phyloP scores from a whole-genome alignment of 2,329 filamentous ascomycete genomes.

The Cercospora nicotianae region DNA sequence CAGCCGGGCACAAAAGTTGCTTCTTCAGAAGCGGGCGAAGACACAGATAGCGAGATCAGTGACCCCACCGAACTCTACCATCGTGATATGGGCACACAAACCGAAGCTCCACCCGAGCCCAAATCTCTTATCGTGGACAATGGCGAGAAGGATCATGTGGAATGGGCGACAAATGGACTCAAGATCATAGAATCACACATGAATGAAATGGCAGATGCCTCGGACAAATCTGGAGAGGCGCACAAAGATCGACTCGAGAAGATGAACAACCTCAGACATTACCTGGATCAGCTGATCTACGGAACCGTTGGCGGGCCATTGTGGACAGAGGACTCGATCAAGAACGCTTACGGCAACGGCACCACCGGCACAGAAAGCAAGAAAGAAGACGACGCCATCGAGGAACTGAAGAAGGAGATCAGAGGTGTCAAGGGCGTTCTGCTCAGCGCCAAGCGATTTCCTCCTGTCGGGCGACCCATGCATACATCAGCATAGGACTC shows the following conservation, averaged over 20 bases:
- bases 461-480: conserved; percentile 21
- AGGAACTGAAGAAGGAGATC: conserved; percentile 71
- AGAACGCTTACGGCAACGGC: conserved; percentile 7
- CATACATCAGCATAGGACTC: conserved; percentile 12
- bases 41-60: conserved; percentile 52
- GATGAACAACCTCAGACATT: conserved; percentile 59
- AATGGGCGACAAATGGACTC: conserved; percentile 38
- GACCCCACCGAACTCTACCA: conserved; percentile 79
- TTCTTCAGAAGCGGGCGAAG: conserved; percentile 44
- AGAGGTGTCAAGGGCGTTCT: conserved; percentile 76
- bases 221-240: conserved; percentile 55
- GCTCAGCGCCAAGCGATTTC: conserved; percentile 71
- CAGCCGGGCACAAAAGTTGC: conserved; percentile 27
- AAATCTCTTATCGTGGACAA: conserved; percentile 34
- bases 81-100: conserved; percentile 77
- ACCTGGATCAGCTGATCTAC: conserved; percentile 63
- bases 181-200: conserved; percentile 55
- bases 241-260: conserved; percentile 53
- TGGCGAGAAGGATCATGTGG: conserved; percentile 27
- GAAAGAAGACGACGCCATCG: conserved; percentile 67
- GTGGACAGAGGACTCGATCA: conserved; percentile 36
- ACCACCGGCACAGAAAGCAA: conserved; percentile 35
- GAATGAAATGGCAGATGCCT: conserved; percentile 50
- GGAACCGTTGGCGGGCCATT: conserved; percentile 22
- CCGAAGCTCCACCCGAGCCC: conserved; percentile 55